These are phyloP conservation scores for Spiraea crenata DNA, from an alignment of 331 rosid genomes.

Conservation along the genomic window DNA sequence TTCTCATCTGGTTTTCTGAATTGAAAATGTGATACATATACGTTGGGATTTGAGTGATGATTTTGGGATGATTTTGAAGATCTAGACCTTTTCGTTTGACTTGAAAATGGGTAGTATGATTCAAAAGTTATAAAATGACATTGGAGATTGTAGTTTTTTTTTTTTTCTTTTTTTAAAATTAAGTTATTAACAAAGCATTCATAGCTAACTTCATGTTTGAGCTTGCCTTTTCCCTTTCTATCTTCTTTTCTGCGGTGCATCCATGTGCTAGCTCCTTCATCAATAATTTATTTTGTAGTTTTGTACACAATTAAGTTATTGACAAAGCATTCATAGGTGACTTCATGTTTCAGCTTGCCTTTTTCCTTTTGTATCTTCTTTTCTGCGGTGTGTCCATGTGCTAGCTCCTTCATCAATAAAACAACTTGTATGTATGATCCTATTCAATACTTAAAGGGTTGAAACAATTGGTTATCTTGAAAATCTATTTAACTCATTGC, in stretches of 20 bases:
- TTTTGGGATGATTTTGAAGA: background rate
- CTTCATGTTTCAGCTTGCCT: background rate
- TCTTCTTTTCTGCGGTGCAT: background rate
- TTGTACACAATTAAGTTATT: too few species aligned
- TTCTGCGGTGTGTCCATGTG: background rate
- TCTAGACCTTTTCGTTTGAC: background rate
- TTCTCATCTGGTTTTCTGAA: background rate
- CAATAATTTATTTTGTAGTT: background rate
- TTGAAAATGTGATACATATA: background rate
- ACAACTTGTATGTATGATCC: background rate
- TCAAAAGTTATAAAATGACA: background rate
- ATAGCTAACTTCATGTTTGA: background rate
- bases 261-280: background rate
- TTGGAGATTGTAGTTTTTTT: background rate
- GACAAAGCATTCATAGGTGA: too few species aligned
- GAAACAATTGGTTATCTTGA: too few species aligned
- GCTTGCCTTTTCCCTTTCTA: background rate
- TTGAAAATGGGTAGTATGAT: background rate
- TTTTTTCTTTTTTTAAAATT: too few species aligned
- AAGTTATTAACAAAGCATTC: too few species aligned
- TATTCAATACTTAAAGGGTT: background rate
- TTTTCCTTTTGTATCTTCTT: background rate
- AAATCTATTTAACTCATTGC: too few species aligned
- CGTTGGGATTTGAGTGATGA: background rate
- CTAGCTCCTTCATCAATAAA: background rate